A percentile compares a stretch with the other conserved stretches of the same genome.
Conservation (phyloP, 2,329 filamentous ascomycete species). For the Zasmidium cellare region DNA sequence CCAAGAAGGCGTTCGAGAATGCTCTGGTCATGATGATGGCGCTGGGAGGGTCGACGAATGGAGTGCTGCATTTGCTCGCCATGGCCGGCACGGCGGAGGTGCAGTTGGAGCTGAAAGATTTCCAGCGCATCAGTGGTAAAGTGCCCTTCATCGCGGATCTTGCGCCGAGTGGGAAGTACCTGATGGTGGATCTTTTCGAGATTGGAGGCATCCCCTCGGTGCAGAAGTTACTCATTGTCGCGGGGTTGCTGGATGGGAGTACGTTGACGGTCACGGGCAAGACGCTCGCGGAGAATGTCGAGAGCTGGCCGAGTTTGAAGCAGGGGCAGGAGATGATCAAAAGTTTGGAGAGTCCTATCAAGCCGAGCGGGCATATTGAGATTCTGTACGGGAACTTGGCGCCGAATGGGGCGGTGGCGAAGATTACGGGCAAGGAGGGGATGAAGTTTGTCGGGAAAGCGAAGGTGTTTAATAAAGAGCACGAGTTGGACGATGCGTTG, state of each 20-base stretch:
- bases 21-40: conserved; percentile 89
- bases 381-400: conserved; percentile 86
- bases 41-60: conserved; percentile 86
- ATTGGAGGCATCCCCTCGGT: conserved; percentile 84
- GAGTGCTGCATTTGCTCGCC: conserved; percentile 83
- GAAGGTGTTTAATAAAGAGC: conserved; percentile 83
- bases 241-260: conserved; percentile 71
- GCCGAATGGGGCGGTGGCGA: conserved; percentile 85
- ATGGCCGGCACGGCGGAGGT: conserved; percentile 87
- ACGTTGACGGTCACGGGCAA: conserved; percentile 82
- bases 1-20: conserved; percentile 80
- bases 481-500: conserved; percentile 73
- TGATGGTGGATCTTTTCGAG: conserved; percentile 84
- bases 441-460: conserved; percentile 77
- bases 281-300: conserved; percentile 79
- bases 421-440: conserved; percentile 96
- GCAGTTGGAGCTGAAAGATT: conserved; percentile 74
- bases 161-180: conserved; percentile 78
- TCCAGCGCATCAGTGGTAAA: conserved; percentile 77
- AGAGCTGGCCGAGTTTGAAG: conserved; percentile 72
- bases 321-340: conserved; percentile 80
- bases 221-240: conserved; percentile 79
- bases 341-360: conserved; percentile 79
- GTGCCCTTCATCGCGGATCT: conserved; percentile 86
- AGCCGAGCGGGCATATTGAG: conserved; percentile 81